Base-by-base conservation (phyloP, 2,329 filamentous ascomycete species). In the Neonectria magnoliae region DNA sequence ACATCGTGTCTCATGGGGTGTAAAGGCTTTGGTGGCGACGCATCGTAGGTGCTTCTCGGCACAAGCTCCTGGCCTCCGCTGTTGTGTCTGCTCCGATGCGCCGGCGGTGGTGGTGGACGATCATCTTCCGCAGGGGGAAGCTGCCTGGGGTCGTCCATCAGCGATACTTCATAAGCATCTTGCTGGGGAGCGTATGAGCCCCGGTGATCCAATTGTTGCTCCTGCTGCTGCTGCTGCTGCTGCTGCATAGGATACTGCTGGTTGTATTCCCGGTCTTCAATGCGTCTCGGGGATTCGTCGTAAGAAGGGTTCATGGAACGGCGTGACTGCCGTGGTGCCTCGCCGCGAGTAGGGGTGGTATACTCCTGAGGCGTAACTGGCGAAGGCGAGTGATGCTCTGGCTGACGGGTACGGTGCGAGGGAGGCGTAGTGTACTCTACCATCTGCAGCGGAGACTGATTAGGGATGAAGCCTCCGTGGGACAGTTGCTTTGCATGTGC, bases 1-100 rank as follows among this genome's bases (percentile, higher is more conserved):
- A 89, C 86, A 60, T 88, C 87, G 47, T 88, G 85, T 60, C 86
- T 82, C 85, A 89, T 88, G 2, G 80, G 80, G 79, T 79, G 79
- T 1, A 79, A 78, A 3, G 78, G 77, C 70, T 84, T 85, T 42
- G 78, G 78, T 18, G 80, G 75, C 2, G 80, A 76, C 4, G 73
- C 65, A 31, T 87, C 84, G 59, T 78, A 81, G 50, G 76, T 77
- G 53, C 72, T 73, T 54, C 82, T 81, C 27, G 80, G 77, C 4
- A 79, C 71, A 45, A 79, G 67, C 25, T 86, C 85, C 59, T 81
- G 78, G 10, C 80, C 71, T 42, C 79, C 80, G 68, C 80, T 84
- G 62, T 79, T 83, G 65, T 85, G 81, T 63, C 84, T 75, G 25
- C 76, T 78, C 62, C 87, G 77, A 67, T 89, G 87, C 11, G 80